Conservation (phyloP, 2,329 filamentous ascomycete species). For the Alternaria consortialis region DNA sequence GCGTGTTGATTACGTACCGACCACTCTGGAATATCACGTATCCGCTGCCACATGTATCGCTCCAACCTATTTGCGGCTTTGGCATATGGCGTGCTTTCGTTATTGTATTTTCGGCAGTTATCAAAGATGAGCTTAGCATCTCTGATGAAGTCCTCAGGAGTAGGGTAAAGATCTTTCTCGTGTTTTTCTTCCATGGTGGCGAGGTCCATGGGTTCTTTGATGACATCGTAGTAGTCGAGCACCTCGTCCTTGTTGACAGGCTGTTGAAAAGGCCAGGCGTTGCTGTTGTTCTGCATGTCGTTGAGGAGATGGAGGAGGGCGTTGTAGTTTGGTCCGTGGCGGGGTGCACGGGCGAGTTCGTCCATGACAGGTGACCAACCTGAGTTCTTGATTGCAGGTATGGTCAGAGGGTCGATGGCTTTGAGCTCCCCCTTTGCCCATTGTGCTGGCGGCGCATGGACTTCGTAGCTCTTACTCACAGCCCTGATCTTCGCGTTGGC, state of each 20-base stretch:
- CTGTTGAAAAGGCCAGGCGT: slow-evolving; percentile 92
- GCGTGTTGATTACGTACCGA: slow-evolving; percentile 37
- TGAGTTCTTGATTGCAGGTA: slow-evolving; percentile 85
- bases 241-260: slow-evolving; percentile 97
- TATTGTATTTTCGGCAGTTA: slow-evolving; percentile 97
- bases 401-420: slow-evolving; percentile 82
- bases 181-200: slow-evolving; percentile 95
- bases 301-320: slow-evolving; percentile 91
- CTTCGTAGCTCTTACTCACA: slow-evolving; percentile 85
- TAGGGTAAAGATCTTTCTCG: slow-evolving; percentile 89
- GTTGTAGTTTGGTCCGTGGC: slow-evolving; percentile 96
- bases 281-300: slow-evolving; percentile 91
- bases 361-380: slow-evolving; percentile 99
- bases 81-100: slow-evolving; percentile 91
- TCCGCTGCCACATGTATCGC: slow-evolving; percentile 94
- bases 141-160: slow-evolving; percentile 88
- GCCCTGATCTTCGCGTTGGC: slow-evolving; percentile 95
- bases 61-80: slow-evolving; percentile 94
- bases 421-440: slow-evolving; percentile 76
- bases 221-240: slow-evolving; percentile 98
- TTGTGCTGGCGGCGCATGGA: slow-evolving; percentile 84
- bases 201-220: slow-evolving; percentile 97
- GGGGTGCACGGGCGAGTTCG: slow-evolving; percentile 90
- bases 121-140: slow-evolving; percentile 91
- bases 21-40: slow-evolving; percentile 94